A percentile compares a stretch with the other conserved stretches of the same genome.
These are phyloP conservation scores for Colletotrichum viniferum DNA, from an alignment of 2,329 filamentous ascomycete genomes.

Conservation along the genomic window DNA sequence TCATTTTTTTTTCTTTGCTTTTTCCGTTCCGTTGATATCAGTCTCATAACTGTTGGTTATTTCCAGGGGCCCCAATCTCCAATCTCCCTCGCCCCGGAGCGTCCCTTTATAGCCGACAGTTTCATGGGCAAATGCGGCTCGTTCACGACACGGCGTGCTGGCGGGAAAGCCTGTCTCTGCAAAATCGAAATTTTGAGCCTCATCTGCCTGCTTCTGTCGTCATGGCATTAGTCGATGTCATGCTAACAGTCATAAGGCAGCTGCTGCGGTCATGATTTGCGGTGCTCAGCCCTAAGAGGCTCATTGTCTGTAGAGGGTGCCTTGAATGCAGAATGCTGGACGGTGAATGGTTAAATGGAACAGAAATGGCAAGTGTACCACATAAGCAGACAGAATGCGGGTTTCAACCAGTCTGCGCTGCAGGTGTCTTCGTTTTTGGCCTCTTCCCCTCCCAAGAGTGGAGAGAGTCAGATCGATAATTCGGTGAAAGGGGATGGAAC, in stretches of 20 bases:
- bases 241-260: neutral
- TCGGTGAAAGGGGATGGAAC: neutral
- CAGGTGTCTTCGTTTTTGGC: neutral
- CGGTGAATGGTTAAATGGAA: neutral
- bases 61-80: neutral
- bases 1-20: neutral
- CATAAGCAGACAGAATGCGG: neutral
- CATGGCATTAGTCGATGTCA: neutral
- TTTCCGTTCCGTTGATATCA: neutral
- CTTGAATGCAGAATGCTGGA: neutral
- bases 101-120: neutral
- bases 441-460: neutral
- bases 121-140: neutral
- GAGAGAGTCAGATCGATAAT: neutral
- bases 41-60: neutral
- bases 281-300: slow-evolving; percentile 11
- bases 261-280: slow-evolving; percentile 13
- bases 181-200: neutral
- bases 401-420: neutral
- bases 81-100: neutral
- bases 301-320: neutral
- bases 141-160: neutral
- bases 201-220: neutral
- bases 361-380: neutral
- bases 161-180: neutral